phyloP scores from a whole-genome alignment of 352 stramenopile species.

The Pythium sp. region DNA sequence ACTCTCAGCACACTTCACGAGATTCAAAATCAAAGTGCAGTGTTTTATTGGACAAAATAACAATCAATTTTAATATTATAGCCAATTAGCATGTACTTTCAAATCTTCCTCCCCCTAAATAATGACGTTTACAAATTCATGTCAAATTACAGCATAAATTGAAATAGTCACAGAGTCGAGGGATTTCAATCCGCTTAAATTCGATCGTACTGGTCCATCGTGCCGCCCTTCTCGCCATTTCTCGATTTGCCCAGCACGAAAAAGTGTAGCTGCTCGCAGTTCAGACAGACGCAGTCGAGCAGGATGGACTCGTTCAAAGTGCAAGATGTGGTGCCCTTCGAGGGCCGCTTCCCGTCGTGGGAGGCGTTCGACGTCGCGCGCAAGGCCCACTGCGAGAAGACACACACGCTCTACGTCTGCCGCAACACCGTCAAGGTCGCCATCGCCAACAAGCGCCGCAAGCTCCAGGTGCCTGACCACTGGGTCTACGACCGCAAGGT shows the following conservation, averaged over 20 bases:
- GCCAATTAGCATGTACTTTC: background rate
- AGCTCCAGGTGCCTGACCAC: conserved; percentile 54
- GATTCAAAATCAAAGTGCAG: background rate
- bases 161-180: background rate
- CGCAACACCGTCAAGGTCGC: conserved; percentile 75
- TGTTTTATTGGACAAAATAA: background rate
- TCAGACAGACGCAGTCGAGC: background rate
- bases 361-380: conserved; percentile 68
- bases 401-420: conserved; percentile 78
- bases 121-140: background rate
- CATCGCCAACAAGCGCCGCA: conserved; percentile 67
- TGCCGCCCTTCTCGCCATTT: background rate
- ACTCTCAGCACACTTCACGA: no score
- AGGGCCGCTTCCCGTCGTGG: conserved; percentile 72
- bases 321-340: conserved; percentile 65
- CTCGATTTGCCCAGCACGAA: conserved; percentile 22
- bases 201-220: background rate
- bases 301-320: conserved; percentile 23
- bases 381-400: conserved; percentile 70
- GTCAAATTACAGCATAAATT: background rate
- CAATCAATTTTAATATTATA: background rate
- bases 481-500: conserved; percentile 78
- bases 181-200: background rate
- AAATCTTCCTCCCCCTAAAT: background rate
- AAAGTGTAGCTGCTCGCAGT: conserved; percentile 11